These are phyloP conservation scores for Crithidia brevicula DNA, from an alignment of 208 protist genomes.

Conservation along the genomic window DNA sequence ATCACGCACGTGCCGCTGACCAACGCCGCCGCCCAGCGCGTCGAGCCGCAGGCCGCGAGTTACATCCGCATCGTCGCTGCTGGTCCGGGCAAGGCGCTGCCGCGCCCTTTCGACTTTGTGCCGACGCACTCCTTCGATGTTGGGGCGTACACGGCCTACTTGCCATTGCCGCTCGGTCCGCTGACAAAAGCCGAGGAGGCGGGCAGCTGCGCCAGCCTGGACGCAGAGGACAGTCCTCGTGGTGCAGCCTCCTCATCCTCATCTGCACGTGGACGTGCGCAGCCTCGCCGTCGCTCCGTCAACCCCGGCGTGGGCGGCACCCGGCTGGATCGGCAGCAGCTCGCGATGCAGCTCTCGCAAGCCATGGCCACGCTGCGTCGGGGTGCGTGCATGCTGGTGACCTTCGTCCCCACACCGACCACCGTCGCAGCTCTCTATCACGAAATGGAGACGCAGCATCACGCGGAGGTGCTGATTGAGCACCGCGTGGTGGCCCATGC, in stretches of 20 bases:
- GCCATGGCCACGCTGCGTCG: conserved; percentile 47
- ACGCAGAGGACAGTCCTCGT: conserved; percentile 7
- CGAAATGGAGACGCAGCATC: conserved; percentile 39
- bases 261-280: background rate
- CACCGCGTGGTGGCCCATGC: conserved; percentile 34
- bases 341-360: conserved; percentile 42
- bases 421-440: conserved; percentile 47
- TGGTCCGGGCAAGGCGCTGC: conserved; percentile 24
- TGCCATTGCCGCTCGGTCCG: conserved; percentile 36
- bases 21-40: conserved; percentile 36
- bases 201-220: conserved; percentile 3
- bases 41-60: conserved; percentile 39
- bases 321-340: conserved; percentile 26
- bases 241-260: background rate
- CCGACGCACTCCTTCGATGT: conserved; percentile 55
- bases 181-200: conserved; percentile 5
- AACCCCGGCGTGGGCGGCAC: conserved; percentile 4
- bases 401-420: conserved; percentile 47
- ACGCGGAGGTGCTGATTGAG: conserved; percentile 52
- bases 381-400: conserved; percentile 55
- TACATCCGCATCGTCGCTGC: conserved; percentile 51
- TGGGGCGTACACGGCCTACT: conserved; percentile 59
- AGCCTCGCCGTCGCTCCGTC: background rate
- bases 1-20: conserved; percentile 68
- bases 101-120: conserved; percentile 48